Evolutionary conservation across 352 stramenopile genomes (phyloP), one percentile per base, ranked within the genome.

Genomic region (Globisporangium canariense): DNA sequence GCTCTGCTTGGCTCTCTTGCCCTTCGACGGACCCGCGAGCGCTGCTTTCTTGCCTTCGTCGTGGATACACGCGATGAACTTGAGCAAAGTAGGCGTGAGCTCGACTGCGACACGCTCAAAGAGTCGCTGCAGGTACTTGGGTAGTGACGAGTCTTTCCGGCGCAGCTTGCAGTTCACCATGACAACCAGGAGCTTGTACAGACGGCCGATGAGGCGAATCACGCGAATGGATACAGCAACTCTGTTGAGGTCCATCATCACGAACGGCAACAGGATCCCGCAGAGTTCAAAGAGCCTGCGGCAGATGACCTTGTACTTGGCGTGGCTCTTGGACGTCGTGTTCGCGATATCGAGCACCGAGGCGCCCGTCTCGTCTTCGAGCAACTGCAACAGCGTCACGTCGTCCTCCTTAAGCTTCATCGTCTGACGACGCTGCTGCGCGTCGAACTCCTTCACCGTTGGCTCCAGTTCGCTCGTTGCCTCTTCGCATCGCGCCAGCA

Each of bases 21-120:
- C 46, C 45, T 69, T 70, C 40, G 22, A 69, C 58, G 40, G 18
- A 6, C 36, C 11, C 47, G 20, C 65, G 43, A 66, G 34, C 25
- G 38, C 66, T 14, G 38, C 46, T 2, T 69, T 65, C 40, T 77
- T 81, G 32, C 61, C 78, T 49, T 77, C 68, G 52, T 83, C 68
- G 43, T 89, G 72, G 28, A 86, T 75, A 51, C 72, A 86, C 3
- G 71, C 67, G 22, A 89, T 84, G 47, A 81, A 89, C 8, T 81
- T 53, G 2, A 89, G 69, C 46, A 89, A 30, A 50, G 69, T 62
- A 1, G 76, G 76, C 8, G 79, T 74, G 9, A 89, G 51, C 7
- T 86, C 64, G 2, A 36, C 45, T 3, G 77, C 77, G 2, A 75
- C 81, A 18, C 76, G 65, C 25, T 87, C 76, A 59, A 90, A 81